Evolutionary conservation across 129 eudicot genomes (phyloP).

Genomic region (Flaveria sonorensis): DNA sequence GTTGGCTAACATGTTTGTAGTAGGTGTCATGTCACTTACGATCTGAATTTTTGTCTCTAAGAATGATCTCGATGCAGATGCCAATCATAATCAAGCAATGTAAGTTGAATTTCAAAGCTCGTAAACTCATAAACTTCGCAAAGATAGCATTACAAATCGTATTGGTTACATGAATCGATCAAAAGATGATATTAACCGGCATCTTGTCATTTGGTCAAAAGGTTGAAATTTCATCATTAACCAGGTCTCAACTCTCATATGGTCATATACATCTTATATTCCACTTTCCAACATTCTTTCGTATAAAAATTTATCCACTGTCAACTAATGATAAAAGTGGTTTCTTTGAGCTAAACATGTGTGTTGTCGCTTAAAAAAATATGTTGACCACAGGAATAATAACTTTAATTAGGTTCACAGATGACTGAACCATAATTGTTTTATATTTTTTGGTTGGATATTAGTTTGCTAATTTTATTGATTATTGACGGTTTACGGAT

Average conservation of each 20-base stretch:
- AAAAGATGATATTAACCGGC: neutral
- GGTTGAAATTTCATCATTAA: neutral
- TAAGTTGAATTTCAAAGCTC: neutral
- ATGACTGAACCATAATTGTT: neutral
- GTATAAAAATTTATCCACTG: no score
- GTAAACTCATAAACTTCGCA: neutral
- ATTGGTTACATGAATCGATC: neutral
- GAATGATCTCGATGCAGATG: no score
- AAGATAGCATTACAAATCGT: no score
- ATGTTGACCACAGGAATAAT: neutral
- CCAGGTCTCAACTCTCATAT: neutral
- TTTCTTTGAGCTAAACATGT: neutral
- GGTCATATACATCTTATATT: neutral
- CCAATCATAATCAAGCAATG: neutral
- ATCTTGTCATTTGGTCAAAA: neutral
- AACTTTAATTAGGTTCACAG: neutral
- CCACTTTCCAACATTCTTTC: neutral
- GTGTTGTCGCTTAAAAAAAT: neutral
- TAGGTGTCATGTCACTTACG: slow-evolving; percentile 32
- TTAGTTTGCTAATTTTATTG: neutral
- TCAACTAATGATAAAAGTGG: neutral
- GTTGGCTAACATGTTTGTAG: slow-evolving; percentile 22
- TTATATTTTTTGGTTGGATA: no score
- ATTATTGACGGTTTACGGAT: neutral
- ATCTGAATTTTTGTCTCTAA: slow-evolving; percentile 32